phyloP scores from a whole-genome alignment of 257 asterid genomes.

The Solanum ahanhuiri region DNA sequence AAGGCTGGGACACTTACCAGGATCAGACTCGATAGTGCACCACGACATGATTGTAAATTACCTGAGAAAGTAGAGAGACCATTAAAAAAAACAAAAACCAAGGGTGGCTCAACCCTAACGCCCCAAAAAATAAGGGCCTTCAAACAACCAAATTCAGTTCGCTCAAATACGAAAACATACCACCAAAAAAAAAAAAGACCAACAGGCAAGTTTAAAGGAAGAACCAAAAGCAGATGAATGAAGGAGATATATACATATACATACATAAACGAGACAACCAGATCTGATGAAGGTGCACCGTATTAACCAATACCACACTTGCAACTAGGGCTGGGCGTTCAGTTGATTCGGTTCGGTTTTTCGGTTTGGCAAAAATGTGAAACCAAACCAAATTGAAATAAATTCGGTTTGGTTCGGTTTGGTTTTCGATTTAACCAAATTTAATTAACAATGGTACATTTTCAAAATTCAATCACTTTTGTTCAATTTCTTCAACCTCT shows the following conservation, averaged over 20 bases:
- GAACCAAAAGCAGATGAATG: not conserved
- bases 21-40: constrained; percentile 99
- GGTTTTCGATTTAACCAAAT: not conserved
- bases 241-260: not conserved
- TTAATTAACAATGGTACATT: not conserved
- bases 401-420: no score
- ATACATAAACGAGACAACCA: not conserved
- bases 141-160: not conserved
- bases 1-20: constrained; percentile 38
- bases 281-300: not conserved
- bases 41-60: constrained; percentile 60
- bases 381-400: not conserved
- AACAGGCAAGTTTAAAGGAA: not conserved
- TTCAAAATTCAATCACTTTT: not conserved
- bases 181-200: not conserved
- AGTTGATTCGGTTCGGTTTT: not conserved
- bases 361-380: not conserved
- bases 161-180: not conserved
- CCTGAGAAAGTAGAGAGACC: not conserved
- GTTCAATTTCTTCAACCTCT: not conserved
- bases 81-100: not conserved
- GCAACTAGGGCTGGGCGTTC: not conserved
- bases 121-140: not conserved
- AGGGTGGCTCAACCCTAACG: not conserved
- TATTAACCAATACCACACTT: not conserved